Evolutionary conservation across 2,329 filamentous ascomycete genomes (phyloP), one percentile per base, ranked within the genome.

Genomic region (Didymella arachidicola): DNA sequence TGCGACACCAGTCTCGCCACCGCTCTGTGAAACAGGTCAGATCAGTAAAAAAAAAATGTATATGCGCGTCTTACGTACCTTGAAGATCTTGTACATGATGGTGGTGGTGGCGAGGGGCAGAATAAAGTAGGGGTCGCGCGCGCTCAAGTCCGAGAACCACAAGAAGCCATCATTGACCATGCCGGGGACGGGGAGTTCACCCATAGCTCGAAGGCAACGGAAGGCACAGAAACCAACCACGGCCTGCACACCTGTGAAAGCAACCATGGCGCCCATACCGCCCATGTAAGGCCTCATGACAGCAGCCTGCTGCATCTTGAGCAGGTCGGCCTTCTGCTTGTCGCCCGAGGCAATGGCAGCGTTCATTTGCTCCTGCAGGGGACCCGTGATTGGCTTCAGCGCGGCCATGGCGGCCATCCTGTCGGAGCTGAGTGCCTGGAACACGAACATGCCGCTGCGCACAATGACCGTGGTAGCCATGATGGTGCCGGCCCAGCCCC

Each of bases 401-500:
- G 86, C 80, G 52, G 86, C 81, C 76, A 91, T 81, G 61, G 84
- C 85, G 22, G 89, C 87, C 36, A 80, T 78, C 52, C 84, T 84
- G 70, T 92, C 87, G 42, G 87, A 84, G 16, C 86, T 84, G 34
- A 78, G 74, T 25, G 91, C 72, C 65, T 86, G 87, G 14, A 91
- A 85, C 60, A 62, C 59, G n/a, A 89, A 87, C 69, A 95, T 81
- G 46, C 80, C 71, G 8, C 83, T 58, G 61, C 94, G 91, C 60
- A 93, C 79, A 7, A 87, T 58, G 1, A 93, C 32, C 32, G 89
- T 88, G 0, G 89, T 85, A 4, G 83, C 77, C 43, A 89, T 77
- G 68, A 97, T 90, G 59, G 90, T 86, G 1, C 81, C 87, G 83
- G 91, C 93, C 95, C 95, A 98, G 12, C 92, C 91, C 54, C 92